A percentile compares a stretch with the other conserved stretches of the same genome.
Conservation (phyloP, 306 rosid genomes). For the Vachellia collinsii region DNA sequence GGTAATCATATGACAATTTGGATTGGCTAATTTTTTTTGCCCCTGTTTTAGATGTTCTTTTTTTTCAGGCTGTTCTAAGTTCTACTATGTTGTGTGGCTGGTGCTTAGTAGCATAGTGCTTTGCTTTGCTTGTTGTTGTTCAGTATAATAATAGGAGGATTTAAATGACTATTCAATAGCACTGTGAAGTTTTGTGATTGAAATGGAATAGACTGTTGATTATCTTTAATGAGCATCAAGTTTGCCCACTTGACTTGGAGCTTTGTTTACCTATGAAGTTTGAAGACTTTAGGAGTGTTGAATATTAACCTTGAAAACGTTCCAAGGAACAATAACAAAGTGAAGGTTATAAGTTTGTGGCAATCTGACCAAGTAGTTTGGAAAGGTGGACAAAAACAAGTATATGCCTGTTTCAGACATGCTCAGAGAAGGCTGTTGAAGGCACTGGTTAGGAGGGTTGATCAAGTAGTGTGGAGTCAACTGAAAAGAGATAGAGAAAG, state of each 20-base stretch:
- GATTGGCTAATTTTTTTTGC: conserved; percentile 19
- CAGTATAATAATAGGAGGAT: background rate
- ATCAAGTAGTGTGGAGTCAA: too few species aligned
- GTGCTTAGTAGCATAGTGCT: conserved; percentile 7
- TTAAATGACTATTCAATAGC: conserved; percentile 9
- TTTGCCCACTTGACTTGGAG: background rate
- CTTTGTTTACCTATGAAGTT: background rate
- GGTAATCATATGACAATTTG: conserved; percentile 53
- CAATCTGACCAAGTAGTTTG: background rate
- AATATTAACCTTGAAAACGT: background rate
- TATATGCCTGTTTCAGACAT: background rate
- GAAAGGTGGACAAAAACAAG: background rate
- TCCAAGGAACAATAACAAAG: background rate
- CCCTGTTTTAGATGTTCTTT: conserved; percentile 10
- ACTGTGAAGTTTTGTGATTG: background rate
- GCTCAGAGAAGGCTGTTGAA: too few species aligned
- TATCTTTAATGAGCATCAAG: background rate
- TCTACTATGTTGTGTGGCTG: background rate
- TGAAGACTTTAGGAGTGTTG: background rate
- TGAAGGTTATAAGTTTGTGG: background rate
- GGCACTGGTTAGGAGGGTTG: too few species aligned
- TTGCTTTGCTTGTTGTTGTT: conserved; percentile 13
- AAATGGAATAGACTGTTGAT: background rate
- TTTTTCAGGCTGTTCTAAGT: conserved; percentile 5
- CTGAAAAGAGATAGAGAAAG: too few species aligned